phyloP scores from a whole-genome alignment of 768 basidiomycete genomes.

The Suillus ampliporus region DNA sequence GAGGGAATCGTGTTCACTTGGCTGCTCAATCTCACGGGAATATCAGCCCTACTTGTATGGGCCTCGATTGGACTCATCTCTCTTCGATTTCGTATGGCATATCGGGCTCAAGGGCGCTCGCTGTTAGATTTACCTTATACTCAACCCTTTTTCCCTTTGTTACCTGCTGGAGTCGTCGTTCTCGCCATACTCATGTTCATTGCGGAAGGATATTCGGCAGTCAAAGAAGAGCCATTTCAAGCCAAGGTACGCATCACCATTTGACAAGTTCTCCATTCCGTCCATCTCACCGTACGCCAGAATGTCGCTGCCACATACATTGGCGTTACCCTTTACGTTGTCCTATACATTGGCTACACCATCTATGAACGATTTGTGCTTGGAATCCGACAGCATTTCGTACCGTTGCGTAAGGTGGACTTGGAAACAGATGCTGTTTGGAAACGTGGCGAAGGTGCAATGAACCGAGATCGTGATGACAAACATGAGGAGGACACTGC shows the following conservation, averaged over 20 bases:
- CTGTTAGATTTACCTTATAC: conserved; percentile 62
- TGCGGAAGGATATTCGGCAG: conserved; percentile 59
- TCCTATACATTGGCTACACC: conserved; percentile 51
- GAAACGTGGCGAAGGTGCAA: conserved; percentile 49
- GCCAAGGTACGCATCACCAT: conserved; percentile 39
- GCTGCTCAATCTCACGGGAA: conserved; percentile 69
- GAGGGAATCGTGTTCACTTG: conserved; percentile 58
- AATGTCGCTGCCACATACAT: conserved; percentile 63
- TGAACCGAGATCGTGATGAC: conserved; percentile 33
- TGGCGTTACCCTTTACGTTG: conserved; percentile 52
- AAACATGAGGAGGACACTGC: conserved; percentile 12
- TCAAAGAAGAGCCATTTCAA: conserved; percentile 49
- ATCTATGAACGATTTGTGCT: conserved; percentile 44
- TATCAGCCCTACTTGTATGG: conserved; percentile 73
- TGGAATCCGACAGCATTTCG: conserved; percentile 40
- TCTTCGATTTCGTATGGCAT: conserved; percentile 68
- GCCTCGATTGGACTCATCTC: conserved; percentile 59
- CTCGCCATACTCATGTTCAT: conserved; percentile 58
- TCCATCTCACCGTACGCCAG: conserved; percentile 28
- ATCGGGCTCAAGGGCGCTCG: conserved; percentile 54
- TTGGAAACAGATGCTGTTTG: conserved; percentile 61
- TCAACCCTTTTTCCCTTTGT: conserved; percentile 59
- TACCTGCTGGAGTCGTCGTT: conserved; percentile 55
- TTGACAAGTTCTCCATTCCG: background rate
- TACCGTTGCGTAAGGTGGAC: conserved; percentile 51